Base-by-base conservation (phyloP, 2,329 filamentous ascomycete genomes). In the Lachnellula willkommii region DNA sequence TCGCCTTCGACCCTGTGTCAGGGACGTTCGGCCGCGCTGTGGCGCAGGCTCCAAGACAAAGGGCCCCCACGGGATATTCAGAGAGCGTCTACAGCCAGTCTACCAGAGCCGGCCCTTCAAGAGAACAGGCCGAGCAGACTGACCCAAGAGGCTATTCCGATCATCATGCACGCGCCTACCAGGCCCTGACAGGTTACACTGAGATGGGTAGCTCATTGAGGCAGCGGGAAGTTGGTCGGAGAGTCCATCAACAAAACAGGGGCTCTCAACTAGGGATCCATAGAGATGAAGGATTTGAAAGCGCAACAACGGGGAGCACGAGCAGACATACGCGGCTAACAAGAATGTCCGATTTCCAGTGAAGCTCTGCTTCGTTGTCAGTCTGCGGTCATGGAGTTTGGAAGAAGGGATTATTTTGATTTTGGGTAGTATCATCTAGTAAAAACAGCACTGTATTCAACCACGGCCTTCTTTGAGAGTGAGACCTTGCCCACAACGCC, bases 391-490 rank as follows among this genome's bases (percentile, higher is more conserved):
- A 12, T 32, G 9, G 28, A 12, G 9, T 32, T 32, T 4, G 11
- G 28, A 9, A 32, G 28, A 7, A 28, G 28, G 8, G 28, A 32
- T 32, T 32, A 32, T 32, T 32, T 32, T 40, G 12, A 47, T 36
- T 36, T 32, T 45, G 20, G 22, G 45, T 36, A 24, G 37, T 53
- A 53, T 49, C 54, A 48, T 50, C 36, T 43, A 42, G 26, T 28
- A 40, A 32, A 47, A 42, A 58, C 45, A 58, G 47, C 49, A 55
- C 52, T 53, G 22, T 55, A 58, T 48, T 53, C 52, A 52, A 47
- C 24, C 12, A 12, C n/a, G 4, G 28, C 20, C 9, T 28, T 7
- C 24, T 40, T 45, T 36, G 12, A 20, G 14, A 24, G 39, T 45
- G 39, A 46, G 35, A 49, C 46, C 46, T 43, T 52, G 35, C 36